These are phyloP conservation scores for Butyriboletus pseudospeciosus DNA, from an alignment of 1,284 basidiomycete genomes.

Conservation along the genomic window DNA sequence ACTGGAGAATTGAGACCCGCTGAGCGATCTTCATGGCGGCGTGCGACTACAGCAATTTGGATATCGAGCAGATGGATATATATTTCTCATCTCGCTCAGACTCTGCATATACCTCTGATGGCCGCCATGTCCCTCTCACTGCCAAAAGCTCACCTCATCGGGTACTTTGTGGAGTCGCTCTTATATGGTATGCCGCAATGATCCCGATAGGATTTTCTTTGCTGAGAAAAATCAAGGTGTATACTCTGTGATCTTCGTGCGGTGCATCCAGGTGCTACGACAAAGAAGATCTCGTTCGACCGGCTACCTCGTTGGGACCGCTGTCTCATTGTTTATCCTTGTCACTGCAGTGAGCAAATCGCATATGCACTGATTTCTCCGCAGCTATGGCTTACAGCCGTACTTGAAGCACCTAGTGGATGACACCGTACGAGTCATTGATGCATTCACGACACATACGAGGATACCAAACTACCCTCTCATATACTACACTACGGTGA, in stretches of 20 bases:
- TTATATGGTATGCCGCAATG: slow-evolving; percentile 9
- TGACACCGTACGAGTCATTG: slow-evolving; percentile 11
- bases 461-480: neutral
- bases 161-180: slow-evolving; percentile 15
- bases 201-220: neutral
- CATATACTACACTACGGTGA: slow-evolving; percentile 3
- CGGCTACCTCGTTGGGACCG: slow-evolving; percentile 16
- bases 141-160: slow-evolving; percentile 12
- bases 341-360: slow-evolving; percentile 12
- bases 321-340: slow-evolving; percentile 19
- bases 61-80: neutral
- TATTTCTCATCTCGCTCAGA: neutral
- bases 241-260: slow-evolving; percentile 14
- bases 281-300: slow-evolving; percentile 8
- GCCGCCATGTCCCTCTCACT: neutral
- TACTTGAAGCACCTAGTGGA: slow-evolving; percentile 11
- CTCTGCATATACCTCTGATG: too few relatives aligned
- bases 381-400: neutral
- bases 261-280: slow-evolving; percentile 14
- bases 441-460: slow-evolving; percentile 17
- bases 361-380: neutral
- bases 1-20: too few relatives aligned
- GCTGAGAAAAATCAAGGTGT: slow-evolving; percentile 3
- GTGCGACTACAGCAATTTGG: neutral
- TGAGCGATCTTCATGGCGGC: too few relatives aligned